Evolutionary conservation across 2,329 filamentous ascomycete species (phyloP), one percentile per base, ranked within the genome.

Genomic region (Capronia coronata): DNA sequence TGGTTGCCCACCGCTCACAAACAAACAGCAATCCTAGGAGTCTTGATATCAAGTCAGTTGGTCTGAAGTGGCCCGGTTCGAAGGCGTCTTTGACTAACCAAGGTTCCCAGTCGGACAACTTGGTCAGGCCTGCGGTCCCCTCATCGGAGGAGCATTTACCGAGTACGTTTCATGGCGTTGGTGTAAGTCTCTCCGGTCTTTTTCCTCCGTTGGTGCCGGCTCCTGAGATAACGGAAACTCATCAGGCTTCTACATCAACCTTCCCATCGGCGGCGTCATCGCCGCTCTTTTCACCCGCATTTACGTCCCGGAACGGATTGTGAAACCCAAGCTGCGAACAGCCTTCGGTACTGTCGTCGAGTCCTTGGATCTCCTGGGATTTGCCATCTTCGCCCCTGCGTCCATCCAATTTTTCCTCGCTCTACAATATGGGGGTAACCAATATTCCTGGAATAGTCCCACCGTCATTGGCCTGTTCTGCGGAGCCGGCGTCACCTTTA

Each of bases 311-410:
- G 29, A 21, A 14, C 29, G 21, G 13, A 9, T 37, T 23, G 16
- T 16, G 23, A 29, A 7, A 14, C 8, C 3, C 35, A 21, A 9
- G 37, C 35, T 19, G 4, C 10, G 35, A 38, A 19, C 30, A 21
- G 29, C 2, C 44, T 14, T 16, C 10, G n/a, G 44, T 13, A 27
- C 21, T 3, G 21, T 16, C 14, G 5, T 11, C 22, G 4, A 9
- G 23, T 18, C 8, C n/a, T 59, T 82, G 38, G 79, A 83, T 49
- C 76, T 77, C 1, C 61, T 81, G 1, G 80, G 80, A 19, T 80
- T 76, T 11, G 61, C 76, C n/a, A 74, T 81, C 62, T 76, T 84
- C 54, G 63, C 83, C 11, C 34, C 40, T 21, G 51, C 45, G 10
- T 23, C 37, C 49, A 46, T 54, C 5, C 51, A 56, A 50, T 46